Percentiles rank a stretch among this genome's conserved stretches.
Conservation (phyloP, 345 rosid genomes). For the Bruguiera parviflora region DNA sequence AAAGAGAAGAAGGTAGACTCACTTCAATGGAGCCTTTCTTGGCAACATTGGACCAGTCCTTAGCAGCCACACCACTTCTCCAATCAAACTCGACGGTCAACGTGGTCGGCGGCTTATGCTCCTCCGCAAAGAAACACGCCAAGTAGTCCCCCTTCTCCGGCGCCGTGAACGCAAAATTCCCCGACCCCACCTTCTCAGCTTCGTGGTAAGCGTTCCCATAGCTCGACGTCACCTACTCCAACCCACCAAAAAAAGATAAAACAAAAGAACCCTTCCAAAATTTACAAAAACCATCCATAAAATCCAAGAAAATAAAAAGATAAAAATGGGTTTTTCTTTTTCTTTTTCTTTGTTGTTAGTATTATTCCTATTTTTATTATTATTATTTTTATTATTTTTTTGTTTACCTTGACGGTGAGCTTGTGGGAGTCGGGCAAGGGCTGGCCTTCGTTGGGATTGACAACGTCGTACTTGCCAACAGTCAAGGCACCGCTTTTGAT, state of each 20-base stretch:
- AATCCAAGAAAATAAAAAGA: neutral
- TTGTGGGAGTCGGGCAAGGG: constrained; percentile 74
- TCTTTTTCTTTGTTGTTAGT: neutral
- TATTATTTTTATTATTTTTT: too few relatives aligned
- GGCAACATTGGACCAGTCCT: constrained; percentile 77
- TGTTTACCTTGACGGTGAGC: constrained; percentile 60
- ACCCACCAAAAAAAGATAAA: neutral
- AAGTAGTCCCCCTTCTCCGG: constrained; percentile 78
- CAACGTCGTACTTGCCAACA: constrained; percentile 79
- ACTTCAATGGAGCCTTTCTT: constrained; percentile 90
- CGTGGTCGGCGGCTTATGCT: constrained; percentile 50
- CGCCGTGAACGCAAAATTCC: constrained; percentile 85
- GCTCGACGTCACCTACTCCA: constrained; percentile 69
- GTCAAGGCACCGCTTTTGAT: constrained; percentile 77
- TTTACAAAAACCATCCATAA: neutral
- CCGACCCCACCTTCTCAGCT: constrained; percentile 61
- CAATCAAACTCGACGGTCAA: constrained; percentile 80
- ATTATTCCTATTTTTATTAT: too few relatives aligned
- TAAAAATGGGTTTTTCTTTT: neutral
- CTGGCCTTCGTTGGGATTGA: constrained; percentile 59
- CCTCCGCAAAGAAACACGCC: constrained; percentile 71
- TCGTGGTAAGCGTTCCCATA: constrained; percentile 67
- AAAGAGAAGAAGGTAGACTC: constrained; percentile 24
- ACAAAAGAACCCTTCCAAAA: neutral
- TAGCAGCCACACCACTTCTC: constrained; percentile 78